Evolutionary conservation across 2,329 filamentous ascomycete genomes (phyloP).

Genomic region (Claviceps sp.): DNA sequence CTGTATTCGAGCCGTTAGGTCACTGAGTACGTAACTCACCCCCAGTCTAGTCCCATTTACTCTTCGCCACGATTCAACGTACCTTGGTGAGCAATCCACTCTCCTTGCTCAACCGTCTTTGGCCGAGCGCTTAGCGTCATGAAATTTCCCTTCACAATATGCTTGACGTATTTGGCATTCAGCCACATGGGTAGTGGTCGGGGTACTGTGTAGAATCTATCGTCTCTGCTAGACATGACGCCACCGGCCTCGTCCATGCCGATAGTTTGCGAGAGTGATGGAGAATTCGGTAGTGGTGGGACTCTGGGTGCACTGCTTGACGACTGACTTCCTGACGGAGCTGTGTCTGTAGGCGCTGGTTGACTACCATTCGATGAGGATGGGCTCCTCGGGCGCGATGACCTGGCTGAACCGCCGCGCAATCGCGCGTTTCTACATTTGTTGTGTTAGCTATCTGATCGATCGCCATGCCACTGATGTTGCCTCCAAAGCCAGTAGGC

Average conservation of each 20-base stretch:
- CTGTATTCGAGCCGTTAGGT: slow-evolving; percentile 30
- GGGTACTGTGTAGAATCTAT: slow-evolving; percentile 49
- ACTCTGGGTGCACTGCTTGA: slow-evolving; percentile 43
- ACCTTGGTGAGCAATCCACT: slow-evolving; percentile 96
- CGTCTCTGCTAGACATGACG: slow-evolving; percentile 34
- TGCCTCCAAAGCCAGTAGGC: background rate
- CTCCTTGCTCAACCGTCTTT: slow-evolving; percentile 83
- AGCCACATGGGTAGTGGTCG: slow-evolving; percentile 60
- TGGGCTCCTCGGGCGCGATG: slow-evolving; percentile 39
- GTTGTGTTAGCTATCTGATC: slow-evolving; percentile 13
- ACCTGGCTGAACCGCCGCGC: slow-evolving; percentile 40
- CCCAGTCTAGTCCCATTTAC: background rate
- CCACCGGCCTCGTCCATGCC: slow-evolving; percentile 50
- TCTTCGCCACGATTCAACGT: slow-evolving; percentile 15
- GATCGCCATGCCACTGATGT: background rate
- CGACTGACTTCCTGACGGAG: slow-evolving; percentile 36
- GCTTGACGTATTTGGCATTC: slow-evolving; percentile 59
- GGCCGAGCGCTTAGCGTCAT: slow-evolving; percentile 89
- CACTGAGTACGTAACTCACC: background rate
- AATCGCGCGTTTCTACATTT: slow-evolving; percentile 41
- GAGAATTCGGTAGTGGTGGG: slow-evolving; percentile 48
- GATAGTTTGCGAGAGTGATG: slow-evolving; percentile 52
- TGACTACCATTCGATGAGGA: slow-evolving; percentile 33
- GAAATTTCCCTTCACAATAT: slow-evolving; percentile 95
- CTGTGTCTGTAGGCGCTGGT: slow-evolving; percentile 26